phyloP scores from a whole-genome alignment of 2,329 filamentous ascomycete genomes.

The Monilinia fructigena region DNA sequence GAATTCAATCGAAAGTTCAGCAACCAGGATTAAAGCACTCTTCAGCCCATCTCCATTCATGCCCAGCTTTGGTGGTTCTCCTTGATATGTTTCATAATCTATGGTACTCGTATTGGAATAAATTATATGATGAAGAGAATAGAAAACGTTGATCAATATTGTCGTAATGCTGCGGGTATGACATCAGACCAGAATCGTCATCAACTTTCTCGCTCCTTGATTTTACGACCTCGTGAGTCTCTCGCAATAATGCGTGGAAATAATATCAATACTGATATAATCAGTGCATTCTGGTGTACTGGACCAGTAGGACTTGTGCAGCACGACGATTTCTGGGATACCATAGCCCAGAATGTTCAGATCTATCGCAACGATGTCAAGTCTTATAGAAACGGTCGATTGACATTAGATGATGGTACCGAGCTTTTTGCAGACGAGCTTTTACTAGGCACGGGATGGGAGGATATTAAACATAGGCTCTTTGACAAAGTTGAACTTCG shows the following conservation, averaged over 20 bases:
- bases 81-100: background rate
- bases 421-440: constrained; percentile 4
- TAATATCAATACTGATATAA: background rate
- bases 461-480: background rate
- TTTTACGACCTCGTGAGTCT: constrained; percentile 18
- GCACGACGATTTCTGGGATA: constrained; percentile 36
- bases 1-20: constrained; percentile 25
- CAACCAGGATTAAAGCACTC: constrained; percentile 8
- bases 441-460: constrained; percentile 10
- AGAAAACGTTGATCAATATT: constrained; percentile 1
- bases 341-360: constrained; percentile 31
- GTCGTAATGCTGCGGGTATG: constrained; percentile 5
- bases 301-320: constrained; percentile 36
- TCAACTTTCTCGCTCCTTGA: background rate
- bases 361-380: constrained; percentile 26
- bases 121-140: constrained; percentile 13
- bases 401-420: constrained; percentile 1
- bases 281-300: constrained; percentile 35
- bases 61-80: constrained; percentile 5
- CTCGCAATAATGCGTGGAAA: background rate
- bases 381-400: constrained; percentile 2
- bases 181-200: background rate
- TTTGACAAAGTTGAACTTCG: background rate
- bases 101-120: constrained; percentile 8
- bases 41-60: constrained; percentile 20